Evolutionary conservation across 805 yeast species (phyloP).

Genomic region (Candida chilensis): DNA sequence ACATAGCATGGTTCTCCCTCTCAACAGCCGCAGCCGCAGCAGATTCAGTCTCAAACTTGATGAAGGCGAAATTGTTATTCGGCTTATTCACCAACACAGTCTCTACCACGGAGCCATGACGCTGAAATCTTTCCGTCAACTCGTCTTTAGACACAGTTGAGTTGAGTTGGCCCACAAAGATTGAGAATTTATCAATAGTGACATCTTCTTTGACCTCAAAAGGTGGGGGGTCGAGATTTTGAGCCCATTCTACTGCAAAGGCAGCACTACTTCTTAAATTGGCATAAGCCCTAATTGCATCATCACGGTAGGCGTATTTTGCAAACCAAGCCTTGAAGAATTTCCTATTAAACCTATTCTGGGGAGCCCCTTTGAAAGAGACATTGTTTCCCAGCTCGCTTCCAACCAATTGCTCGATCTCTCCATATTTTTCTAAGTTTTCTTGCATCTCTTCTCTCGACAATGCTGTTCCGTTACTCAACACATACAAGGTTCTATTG

Average conservation of each 20-base stretch:
- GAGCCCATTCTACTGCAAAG: conserved; percentile 80
- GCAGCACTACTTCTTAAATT: conserved; percentile 42
- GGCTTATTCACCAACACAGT: conserved; percentile 46
- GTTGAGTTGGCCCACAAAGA: conserved; percentile 74
- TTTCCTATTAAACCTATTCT: conserved; percentile 16
- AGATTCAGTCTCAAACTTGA: conserved; percentile 51
- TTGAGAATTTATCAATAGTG: conserved; percentile 57
- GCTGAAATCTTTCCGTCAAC: conserved; percentile 47
- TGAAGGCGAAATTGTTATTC: conserved; percentile 59
- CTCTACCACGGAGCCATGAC: conserved; percentile 58
- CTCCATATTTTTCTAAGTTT: conserved; percentile 52
- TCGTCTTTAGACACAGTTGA: conserved; percentile 44
- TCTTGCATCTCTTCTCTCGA: conserved; percentile 24
- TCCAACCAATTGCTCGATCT: conserved; percentile 57
- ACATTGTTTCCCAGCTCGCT: conserved; percentile 18
- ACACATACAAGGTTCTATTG: conserved; percentile 76
- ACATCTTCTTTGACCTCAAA: conserved; percentile 17
- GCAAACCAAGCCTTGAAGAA: conserved; percentile 65
- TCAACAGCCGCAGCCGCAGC: conserved; percentile 87
- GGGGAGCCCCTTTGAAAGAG: conserved; percentile 7
- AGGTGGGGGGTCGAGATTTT: conserved; percentile 55
- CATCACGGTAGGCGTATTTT: conserved; percentile 75
- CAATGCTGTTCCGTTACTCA: too few relatives aligned
- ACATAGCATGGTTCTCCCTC: conserved; percentile 72
- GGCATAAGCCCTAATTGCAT: conserved; percentile 81